Conservation (phyloP, 306 rosid genomes). For the Astragalus membranaceus region DNA sequence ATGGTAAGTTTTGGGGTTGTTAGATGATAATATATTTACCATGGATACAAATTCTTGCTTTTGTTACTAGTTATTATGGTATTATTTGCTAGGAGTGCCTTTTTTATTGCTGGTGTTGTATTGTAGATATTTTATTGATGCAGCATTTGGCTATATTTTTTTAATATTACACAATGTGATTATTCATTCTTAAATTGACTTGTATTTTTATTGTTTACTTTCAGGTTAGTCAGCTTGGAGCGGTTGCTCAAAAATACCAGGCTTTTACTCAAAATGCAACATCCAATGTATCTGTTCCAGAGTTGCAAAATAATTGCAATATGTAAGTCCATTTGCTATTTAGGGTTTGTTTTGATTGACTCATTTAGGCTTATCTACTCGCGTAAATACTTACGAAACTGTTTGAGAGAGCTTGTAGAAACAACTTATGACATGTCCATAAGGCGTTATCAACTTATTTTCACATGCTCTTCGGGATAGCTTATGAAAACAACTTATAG, state of each 20-base stretch:
- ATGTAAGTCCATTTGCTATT: constrained; percentile 42
- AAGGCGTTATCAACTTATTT: background rate
- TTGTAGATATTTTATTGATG: background rate
- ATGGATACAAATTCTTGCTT: background rate
- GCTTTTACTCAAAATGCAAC: constrained; percentile 85
- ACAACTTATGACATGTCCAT: background rate
- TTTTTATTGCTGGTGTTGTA: background rate
- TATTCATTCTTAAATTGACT: background rate
- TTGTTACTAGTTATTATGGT: background rate
- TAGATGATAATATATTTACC: background rate
- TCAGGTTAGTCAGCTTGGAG: constrained; percentile 94
- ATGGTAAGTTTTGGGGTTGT: background rate
- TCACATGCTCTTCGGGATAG: background rate
- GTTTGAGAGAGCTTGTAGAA: background rate
- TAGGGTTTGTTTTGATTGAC: background rate
- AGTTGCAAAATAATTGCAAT: constrained; percentile 93
- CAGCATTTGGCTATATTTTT: background rate
- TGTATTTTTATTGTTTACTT: constrained; percentile 20
- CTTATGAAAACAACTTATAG: background rate
- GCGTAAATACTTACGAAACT: background rate
- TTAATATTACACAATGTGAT: background rate
- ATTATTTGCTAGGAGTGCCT: background rate
- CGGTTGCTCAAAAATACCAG: constrained; percentile 96
- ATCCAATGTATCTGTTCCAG: constrained; percentile 76
- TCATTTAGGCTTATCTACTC: no score